These are phyloP conservation scores for Botrytis elliptica DNA, from an alignment of 2,329 filamentous ascomycete genomes.

Conservation along the genomic window DNA sequence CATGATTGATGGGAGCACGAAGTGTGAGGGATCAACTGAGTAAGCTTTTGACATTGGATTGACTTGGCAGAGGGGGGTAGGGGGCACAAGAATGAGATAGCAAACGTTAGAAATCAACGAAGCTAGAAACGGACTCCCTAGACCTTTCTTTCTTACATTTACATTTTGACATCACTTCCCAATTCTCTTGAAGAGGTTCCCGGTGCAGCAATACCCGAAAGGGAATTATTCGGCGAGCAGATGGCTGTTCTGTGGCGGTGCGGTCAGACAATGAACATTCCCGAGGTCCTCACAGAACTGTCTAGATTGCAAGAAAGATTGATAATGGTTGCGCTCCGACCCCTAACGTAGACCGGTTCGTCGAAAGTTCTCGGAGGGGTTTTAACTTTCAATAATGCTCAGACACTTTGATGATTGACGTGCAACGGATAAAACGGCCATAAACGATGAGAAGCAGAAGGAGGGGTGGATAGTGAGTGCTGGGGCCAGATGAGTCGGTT, in stretches of 20 bases:
- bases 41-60: constrained; percentile 5
- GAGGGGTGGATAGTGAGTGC: neutral
- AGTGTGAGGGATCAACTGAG: neutral
- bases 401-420: neutral
- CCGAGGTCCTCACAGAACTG: neutral
- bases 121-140: constrained; percentile 3
- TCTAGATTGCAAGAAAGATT: neutral
- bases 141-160: neutral
- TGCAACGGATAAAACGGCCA: neutral
- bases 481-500: neutral
- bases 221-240: neutral
- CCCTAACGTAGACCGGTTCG: neutral
- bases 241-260: neutral
- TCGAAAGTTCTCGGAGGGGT: neutral
- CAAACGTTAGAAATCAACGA: neutral
- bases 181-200: neutral
- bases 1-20: constrained; percentile 10
- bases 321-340: neutral
- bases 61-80: neutral
- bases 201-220: neutral
- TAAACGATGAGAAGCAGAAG: neutral
- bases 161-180: neutral
- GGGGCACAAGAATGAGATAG: neutral
- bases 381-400: neutral
- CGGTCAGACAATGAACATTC: neutral